Percentiles rank a stretch among this genome's conserved stretches.
Evolutionary conservation across 371 early-diverging fungal genomes (phyloP).

Genomic region (Ecytonucleospora hepatopenaei): DNA sequence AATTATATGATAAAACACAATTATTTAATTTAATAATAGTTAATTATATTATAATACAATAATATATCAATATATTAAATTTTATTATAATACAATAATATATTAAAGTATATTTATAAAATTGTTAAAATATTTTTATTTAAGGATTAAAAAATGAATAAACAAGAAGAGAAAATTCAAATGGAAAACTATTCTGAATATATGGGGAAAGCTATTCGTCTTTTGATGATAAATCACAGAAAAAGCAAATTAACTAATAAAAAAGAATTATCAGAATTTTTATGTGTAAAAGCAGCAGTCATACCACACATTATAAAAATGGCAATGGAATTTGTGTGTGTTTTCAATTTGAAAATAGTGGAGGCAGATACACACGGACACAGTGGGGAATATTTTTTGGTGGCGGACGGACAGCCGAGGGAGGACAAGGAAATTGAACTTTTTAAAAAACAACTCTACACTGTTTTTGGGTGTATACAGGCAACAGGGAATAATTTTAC

Average conservation of each 20-base stretch:
- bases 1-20: not conserved
- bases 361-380: not conserved
- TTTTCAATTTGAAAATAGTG: not conserved
- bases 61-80: not conserved
- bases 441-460: not conserved
- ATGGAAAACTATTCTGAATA: not conserved
- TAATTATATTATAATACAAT: not conserved
- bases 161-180: not conserved
- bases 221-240: slow-evolving; percentile 2
- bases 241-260: not conserved
- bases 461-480: not conserved
- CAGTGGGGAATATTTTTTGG: not conserved
- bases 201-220: not conserved
- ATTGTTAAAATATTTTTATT: not conserved
- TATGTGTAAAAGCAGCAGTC: too few relatives aligned
- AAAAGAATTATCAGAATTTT: not conserved
- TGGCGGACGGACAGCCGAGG: not conserved
- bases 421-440: not conserved
- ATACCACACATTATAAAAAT: not conserved
- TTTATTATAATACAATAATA: not conserved
- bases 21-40: not conserved
- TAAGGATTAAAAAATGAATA: not conserved
- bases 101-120: not conserved
- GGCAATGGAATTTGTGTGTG: not conserved
- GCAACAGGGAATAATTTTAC: not conserved